A percentile compares a stretch with the other conserved stretches of the same genome.
Conservation (phyloP, 169 alveolate species). For the Nephromyces sp. region DNA sequence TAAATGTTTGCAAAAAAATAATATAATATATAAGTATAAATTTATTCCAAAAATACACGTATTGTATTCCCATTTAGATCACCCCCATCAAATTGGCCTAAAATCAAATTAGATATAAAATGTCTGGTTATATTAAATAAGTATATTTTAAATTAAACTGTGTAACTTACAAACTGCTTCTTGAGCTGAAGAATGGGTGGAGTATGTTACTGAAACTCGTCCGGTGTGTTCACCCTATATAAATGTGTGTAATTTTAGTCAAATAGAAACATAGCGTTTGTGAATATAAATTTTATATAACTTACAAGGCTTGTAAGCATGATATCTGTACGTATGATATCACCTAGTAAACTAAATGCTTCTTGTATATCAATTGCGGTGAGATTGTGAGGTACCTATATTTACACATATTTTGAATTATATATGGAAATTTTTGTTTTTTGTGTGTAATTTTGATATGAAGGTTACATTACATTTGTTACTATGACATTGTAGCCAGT, state of each 20-base stretch:
- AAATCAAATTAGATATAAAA: slow-evolving; percentile 1
- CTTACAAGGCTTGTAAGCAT: slow-evolving; percentile 28
- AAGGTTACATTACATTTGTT: no score
- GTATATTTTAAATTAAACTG: not conserved
- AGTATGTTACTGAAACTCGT: slow-evolving; percentile 24
- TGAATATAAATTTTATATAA: no score
- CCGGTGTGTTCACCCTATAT: slow-evolving; percentile 38
- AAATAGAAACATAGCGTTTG: not conserved
- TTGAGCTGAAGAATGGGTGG: slow-evolving; percentile 24
- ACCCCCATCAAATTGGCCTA: slow-evolving; percentile 32
- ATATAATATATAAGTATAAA: no score
- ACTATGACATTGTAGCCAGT: no score
- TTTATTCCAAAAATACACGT: slow-evolving; percentile 30
- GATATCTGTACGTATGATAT: slow-evolving; percentile 23
- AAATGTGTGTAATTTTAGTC: not conserved
- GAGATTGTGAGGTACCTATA: slow-evolving; percentile 26
- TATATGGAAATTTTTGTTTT: no score
- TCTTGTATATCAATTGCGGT: slow-evolving; percentile 35
- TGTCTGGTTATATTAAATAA: not conserved
- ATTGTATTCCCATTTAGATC: slow-evolving; percentile 33
- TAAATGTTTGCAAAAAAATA: no score
- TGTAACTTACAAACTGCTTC: slow-evolving; percentile 26
- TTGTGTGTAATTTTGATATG: no score
- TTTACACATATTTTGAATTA: not conserved
- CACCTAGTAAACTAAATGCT: slow-evolving; percentile 30